Evolutionary conservation across 2,329 filamentous ascomycete genomes (phyloP).

Genomic region (Monosporascus sp.): DNA sequence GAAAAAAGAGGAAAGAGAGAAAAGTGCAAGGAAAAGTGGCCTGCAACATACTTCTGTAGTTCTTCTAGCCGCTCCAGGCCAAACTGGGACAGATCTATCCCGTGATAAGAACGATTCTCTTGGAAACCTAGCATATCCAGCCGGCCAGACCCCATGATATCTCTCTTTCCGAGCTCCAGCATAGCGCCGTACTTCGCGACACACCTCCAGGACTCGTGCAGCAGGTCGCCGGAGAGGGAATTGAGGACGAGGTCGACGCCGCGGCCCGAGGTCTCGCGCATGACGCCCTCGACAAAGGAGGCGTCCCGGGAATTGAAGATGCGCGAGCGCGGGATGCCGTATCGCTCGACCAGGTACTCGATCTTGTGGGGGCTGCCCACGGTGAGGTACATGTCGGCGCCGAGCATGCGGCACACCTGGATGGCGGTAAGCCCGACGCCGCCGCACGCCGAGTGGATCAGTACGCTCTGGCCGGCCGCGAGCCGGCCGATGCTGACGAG

Average conservation of each 20-base stretch:
- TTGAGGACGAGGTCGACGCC: conserved; percentile 31
- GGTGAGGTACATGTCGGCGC: conserved; percentile 14
- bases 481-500: conserved; percentile 12
- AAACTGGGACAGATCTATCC: conserved; percentile 27
- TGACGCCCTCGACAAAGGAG: conserved; percentile 9
- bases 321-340: conserved; percentile 8
- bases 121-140: conserved; percentile 42
- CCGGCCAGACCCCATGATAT: conserved; percentile 32
- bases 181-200: conserved; percentile 39
- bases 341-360: conserved; percentile 8
- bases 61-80: conserved; percentile 7
- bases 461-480: conserved; percentile 10
- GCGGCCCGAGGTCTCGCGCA: conserved; percentile 11
- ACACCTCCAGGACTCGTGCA: conserved; percentile 38
- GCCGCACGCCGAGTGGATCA: conserved; percentile 18
- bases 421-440: conserved; percentile 16
- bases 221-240: conserved; percentile 33
- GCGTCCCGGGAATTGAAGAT: conserved; percentile 16
- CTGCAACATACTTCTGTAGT: conserved; percentile 10
- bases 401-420: conserved; percentile 12
- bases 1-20: no score
- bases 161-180: conserved; percentile 41
- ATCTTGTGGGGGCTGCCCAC: conserved; percentile 14
- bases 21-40: not conserved
- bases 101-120: conserved; percentile 27